A percentile compares a stretch with the other conserved stretches of the same genome.
Evolutionary conservation across 345 rosid species (phyloP).

Genomic region (Balakata baccata): DNA sequence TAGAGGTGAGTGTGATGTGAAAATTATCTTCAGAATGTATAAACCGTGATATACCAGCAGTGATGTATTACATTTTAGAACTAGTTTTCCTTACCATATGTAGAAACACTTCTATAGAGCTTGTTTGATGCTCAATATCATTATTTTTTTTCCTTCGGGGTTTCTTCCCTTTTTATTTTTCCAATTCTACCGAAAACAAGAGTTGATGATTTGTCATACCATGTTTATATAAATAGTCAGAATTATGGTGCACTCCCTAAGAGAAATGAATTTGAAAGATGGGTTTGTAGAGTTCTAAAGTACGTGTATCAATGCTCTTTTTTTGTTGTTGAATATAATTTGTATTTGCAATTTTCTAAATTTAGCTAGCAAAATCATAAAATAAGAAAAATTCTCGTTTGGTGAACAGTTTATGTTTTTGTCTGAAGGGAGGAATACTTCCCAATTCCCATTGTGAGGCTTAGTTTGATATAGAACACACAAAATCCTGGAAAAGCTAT

Average conservation of each 20-base stretch:
- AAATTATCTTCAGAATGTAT: neutral
- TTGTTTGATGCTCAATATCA: neutral
- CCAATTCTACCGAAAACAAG: neutral
- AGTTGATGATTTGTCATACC: neutral
- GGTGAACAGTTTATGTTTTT: no score
- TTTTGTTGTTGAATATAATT: no score
- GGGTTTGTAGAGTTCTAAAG: no score
- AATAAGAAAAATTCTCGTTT: no score
- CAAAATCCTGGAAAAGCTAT: no score
- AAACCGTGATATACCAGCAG: slow-evolving; percentile 2
- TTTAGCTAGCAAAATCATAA: neutral
- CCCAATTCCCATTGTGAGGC: no score
- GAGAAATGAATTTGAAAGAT: no score
- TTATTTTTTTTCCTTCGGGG: neutral
- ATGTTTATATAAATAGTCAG: neutral
- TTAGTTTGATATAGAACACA: no score
- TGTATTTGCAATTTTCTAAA: neutral
- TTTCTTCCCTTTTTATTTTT: neutral
- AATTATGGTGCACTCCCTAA: no score
- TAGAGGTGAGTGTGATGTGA: neutral
- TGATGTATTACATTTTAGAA: slow-evolving; percentile 2
- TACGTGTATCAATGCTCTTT: no score
- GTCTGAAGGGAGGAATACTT: no score
- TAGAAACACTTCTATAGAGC: neutral
- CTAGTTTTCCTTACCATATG: neutral